Evolutionary conservation across 2,329 filamentous ascomycete species (phyloP), one percentile per base, ranked within the genome.

Genomic region (Clarireedia sp.): DNA sequence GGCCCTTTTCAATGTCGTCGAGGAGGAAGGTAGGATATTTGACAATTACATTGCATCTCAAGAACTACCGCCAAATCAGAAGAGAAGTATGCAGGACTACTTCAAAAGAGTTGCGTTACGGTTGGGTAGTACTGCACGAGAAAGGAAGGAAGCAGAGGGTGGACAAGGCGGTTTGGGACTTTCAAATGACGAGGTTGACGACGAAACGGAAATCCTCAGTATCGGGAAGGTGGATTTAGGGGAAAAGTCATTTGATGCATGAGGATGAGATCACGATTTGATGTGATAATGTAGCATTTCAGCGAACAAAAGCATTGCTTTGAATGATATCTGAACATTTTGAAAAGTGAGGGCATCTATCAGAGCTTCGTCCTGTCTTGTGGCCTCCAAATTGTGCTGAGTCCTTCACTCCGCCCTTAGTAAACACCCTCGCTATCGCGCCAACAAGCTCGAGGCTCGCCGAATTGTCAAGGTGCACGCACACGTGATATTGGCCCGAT

Each of bases 181-280:
- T 65, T 88, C 86, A 36, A 90, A 89, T 67, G 94, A 99, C 70
- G 94, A 99, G 74, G 75, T 83, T 33, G 94, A 99, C 68, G 94
- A 99, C 72, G 90, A 96, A 75, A 86, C 83, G 71, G 94, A 99
- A 75, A 85, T 99, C 60, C 95, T 90, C 91, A 94, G 89, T 69
- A 87, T 99, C 49, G 94, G 94, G 5, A 91, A 87, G 72, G 84
- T 96, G 49, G 92, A 97, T 69, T 74, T 91, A 47, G 86, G 81
- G 8, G 87, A 89, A 48, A 60, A 57, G 24, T 63, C 59, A 49
- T 69, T 68, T 58, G 66, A 66, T 59, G 66, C 65, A 49, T 67
- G 56, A 66, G n/a, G 33, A 24, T 9, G 44, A 16, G 37, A 50
- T 44, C 36, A 56, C 46, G 54, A 46, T 17, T 45, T 45, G 41